Base-by-base conservation (phyloP, 2,329 filamentous ascomycete genomes). In the Calonectria pauciramosa region DNA sequence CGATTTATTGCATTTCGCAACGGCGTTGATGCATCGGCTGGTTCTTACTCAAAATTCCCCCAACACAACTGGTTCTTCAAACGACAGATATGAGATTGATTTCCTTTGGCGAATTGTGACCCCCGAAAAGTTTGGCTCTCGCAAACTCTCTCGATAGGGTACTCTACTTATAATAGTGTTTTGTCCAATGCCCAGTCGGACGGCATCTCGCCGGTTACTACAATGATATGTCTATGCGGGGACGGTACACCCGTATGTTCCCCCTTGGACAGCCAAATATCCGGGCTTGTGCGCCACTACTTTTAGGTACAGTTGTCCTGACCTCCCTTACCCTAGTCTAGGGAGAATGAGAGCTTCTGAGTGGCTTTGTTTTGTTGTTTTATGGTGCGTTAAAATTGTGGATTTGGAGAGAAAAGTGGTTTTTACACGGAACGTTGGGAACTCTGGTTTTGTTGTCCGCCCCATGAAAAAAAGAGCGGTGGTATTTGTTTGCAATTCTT, bases 1-100 rank as follows among this genome's bases (percentile, higher is more conserved):
- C 73, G 71, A 68, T 73, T 75, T 66, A 73, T 66, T 73, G 72
- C 78, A 79, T 78, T 70, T 68, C 70, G 68, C 70, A 70, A 76
- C 56, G 78, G 77, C 77, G 75, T 80, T 75, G 32, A 74, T 66
- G 65, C 68, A 75, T 67, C 63, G 76, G 70, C 32, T 73, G 54
- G 56, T 44, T 69, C 49, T 69, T 51, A 34, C 60, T 69, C 66
- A 47, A 68, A 68, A 70, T 73, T 59, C 66, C 49, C 60, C 44
- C 67, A 32, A 32, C 38, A 44, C 44, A 60, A 47, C 41, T 60
- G 72, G 64, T 60, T 73, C 36, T 64, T 68, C 68, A 69, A 70
- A 75, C 54, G 75, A 74, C 72, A 70, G 74, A 76, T 23, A 74
- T 59, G 68, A 69, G 69, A 72, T 72, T 78, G 59, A 73, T 71